Percentiles rank a stretch among this genome's conserved stretches.
phyloP scores from a whole-genome alignment of 768 basidiomycete species.

The Naganishia friedmannii region DNA sequence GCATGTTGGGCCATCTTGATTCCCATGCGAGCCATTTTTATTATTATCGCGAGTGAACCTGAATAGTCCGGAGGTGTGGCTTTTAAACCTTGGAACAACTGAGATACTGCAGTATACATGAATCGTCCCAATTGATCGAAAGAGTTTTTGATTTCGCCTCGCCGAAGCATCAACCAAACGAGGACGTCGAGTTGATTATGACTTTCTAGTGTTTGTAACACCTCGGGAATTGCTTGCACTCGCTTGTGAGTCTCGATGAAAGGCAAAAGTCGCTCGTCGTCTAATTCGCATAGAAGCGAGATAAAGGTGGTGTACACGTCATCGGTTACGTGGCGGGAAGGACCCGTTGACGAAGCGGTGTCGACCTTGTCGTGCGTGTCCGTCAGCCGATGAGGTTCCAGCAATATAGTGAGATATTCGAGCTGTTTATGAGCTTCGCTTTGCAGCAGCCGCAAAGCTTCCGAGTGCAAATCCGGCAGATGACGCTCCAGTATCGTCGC shows the following conservation, averaged over 20 bases:
- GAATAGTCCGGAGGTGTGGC: neutral
- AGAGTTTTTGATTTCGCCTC: conserved; percentile 7
- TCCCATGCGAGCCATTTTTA: conserved; percentile 12
- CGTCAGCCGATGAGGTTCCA: conserved; percentile 58
- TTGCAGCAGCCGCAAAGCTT: conserved; percentile 60
- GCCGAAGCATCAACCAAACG: conserved; percentile 21
- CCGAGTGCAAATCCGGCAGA: conserved; percentile 64
- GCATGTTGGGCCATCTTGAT: conserved; percentile 1
- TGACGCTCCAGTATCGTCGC: conserved; percentile 70
- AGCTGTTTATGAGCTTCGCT: conserved; percentile 61
- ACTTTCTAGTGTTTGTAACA: conserved; percentile 59
- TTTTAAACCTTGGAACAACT: neutral
- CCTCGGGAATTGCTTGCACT: conserved; percentile 68
- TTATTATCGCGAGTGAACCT: neutral
- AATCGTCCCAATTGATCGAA: conserved; percentile 35
- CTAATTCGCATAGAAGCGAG: conserved; percentile 67
- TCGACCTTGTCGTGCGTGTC: conserved; percentile 51
- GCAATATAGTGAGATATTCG: conserved; percentile 71
- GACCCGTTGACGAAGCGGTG: conserved; percentile 33
- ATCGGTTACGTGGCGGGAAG: conserved; percentile 55
- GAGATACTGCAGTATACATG: conserved; percentile 42
- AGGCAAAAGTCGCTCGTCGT: conserved; percentile 64
- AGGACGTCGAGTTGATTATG: conserved; percentile 21
- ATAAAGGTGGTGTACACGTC: conserved; percentile 63
- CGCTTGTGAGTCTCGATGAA: conserved; percentile 61